A percentile compares a stretch with the other conserved stretches of the same genome.
Evolutionary conservation across 345 rosid genomes (phyloP).

Genomic region (Citrus australasica): DNA sequence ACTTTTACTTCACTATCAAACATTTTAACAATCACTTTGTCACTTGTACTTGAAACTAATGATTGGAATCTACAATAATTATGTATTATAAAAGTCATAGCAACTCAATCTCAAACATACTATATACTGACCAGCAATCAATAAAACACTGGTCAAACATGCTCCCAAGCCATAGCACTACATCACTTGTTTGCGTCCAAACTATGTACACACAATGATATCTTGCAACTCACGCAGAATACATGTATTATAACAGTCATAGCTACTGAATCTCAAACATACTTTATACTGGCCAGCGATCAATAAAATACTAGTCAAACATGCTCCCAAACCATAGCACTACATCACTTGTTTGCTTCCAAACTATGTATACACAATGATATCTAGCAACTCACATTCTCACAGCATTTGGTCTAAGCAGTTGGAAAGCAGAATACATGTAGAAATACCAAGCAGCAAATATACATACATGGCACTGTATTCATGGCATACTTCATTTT

Average conservation of each 20-base stretch:
- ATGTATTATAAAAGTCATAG: not conserved
- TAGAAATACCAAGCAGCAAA: not conserved
- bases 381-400: not conserved
- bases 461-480: not conserved
- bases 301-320: not conserved
- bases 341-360: too few species aligned
- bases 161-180: not conserved
- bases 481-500: constrained; percentile 15
- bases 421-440: not conserved
- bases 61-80: not conserved
- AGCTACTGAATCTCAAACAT: not conserved
- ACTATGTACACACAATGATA: constrained; percentile 1
- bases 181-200: too few species aligned
- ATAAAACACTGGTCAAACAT: not conserved
- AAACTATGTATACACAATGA: not conserved
- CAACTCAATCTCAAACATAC: not conserved
- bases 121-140: not conserved
- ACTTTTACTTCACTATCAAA: too few species aligned
- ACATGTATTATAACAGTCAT: not conserved
- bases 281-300: not conserved
- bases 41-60: not conserved
- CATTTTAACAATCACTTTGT: too few species aligned
- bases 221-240: not conserved
- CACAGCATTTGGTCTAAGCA: not conserved
- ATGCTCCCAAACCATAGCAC: not conserved